Conservation (phyloP, 192 early-diverging fungal genomes). For the Backusella australiensis region DNA sequence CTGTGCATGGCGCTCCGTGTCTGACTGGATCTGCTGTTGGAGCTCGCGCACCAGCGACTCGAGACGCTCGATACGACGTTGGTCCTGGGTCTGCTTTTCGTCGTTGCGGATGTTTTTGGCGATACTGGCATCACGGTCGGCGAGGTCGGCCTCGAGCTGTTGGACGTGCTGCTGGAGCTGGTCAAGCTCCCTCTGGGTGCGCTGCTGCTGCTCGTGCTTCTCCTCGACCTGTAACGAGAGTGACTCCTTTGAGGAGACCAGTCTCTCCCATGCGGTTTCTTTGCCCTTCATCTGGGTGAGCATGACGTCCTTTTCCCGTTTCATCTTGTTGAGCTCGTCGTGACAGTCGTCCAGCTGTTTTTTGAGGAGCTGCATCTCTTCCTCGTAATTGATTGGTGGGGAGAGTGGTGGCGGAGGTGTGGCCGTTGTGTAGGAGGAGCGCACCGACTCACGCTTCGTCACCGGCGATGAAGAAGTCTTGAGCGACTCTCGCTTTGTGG, state of each 20-base stretch:
- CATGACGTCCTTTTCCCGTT: conserved; percentile 6
- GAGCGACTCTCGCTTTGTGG: neutral
- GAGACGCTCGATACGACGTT: conserved; percentile 14
- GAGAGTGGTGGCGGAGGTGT: neutral
- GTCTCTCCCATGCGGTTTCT: conserved; percentile 22
- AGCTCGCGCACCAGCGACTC: conserved; percentile 11
- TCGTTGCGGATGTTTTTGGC: conserved; percentile 10
- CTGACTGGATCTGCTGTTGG: neutral
- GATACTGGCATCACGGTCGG: conserved; percentile 1
- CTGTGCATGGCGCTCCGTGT: neutral
- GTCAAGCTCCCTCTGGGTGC: neutral
- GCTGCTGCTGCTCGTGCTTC: neutral
- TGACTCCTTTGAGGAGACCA: conserved; percentile 25
- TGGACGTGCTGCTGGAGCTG: neutral
- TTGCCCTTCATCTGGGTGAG: conserved; percentile 14
- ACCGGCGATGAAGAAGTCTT: neutral
- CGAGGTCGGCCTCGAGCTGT: neutral
- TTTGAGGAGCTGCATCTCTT: neutral
- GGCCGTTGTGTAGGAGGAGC: neutral
- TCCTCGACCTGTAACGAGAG: conserved; percentile 14
- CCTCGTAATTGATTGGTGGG: neutral
- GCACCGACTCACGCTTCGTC: neutral
- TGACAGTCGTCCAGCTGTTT: neutral
- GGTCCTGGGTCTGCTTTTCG: conserved; percentile 9
- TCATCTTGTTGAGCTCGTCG: conserved; percentile 18